Evolutionary conservation across 176 grass and related monocot genomes (phyloP).

Genomic region (Oryza brachyantha): DNA sequence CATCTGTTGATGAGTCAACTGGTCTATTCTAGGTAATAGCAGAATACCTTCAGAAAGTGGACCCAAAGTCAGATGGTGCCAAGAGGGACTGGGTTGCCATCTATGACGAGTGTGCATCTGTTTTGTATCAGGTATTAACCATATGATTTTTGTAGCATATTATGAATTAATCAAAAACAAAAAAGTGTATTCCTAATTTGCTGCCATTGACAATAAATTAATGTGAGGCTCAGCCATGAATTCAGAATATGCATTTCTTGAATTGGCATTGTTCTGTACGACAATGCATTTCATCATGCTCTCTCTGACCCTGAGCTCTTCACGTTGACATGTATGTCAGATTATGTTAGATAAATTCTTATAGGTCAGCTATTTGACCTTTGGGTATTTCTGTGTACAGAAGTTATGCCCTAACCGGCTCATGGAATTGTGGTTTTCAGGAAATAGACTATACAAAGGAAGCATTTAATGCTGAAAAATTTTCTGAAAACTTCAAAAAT

Average conservation of each 20-base stretch:
- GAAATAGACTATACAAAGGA: slow-evolving; percentile 99
- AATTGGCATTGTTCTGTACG: not conserved
- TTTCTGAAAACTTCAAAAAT: slow-evolving; percentile 82
- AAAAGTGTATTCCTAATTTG: not conserved
- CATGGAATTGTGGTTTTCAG: slow-evolving; percentile 41
- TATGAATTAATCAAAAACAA: not conserved
- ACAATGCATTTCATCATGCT: not conserved
- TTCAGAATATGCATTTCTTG: not conserved
- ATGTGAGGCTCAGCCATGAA: not conserved
- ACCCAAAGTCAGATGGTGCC: slow-evolving; percentile 97
- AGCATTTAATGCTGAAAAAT: slow-evolving; percentile 95
- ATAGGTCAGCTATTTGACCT: not conserved
- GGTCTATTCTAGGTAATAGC: slow-evolving; percentile 76
- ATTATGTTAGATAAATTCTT: slow-evolving; percentile 6
- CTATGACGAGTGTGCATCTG: slow-evolving; percentile 92
- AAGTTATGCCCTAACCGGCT: slow-evolving; percentile 23
- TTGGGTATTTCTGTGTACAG: not conserved
- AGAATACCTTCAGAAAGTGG: slow-evolving; percentile 98
- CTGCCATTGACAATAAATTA: not conserved
- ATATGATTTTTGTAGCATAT: not conserved
- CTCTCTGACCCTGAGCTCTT: not conserved
- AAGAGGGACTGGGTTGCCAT: slow-evolving; percentile 99
- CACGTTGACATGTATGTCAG: not conserved
- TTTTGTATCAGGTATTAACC: slow-evolving; percentile 83
- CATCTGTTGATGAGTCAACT: slow-evolving; percentile 23